Conservation (phyloP, 108 stramenopile species). For the Bacterosira constricta region DNA sequence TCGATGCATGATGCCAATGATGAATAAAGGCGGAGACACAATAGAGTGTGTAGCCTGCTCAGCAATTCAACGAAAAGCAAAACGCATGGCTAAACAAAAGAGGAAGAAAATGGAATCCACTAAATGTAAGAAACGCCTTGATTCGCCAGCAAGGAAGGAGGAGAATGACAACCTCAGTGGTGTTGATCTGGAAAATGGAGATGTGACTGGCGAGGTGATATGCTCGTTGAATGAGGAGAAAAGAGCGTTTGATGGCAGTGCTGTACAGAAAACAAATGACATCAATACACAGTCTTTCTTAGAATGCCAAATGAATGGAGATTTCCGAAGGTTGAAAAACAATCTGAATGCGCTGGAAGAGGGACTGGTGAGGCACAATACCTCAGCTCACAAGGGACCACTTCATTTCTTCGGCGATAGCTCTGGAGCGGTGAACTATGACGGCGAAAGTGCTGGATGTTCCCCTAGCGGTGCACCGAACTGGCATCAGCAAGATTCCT, state of each 20-base stretch:
- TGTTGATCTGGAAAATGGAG: too few relatives aligned
- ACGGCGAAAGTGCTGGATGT: too few relatives aligned
- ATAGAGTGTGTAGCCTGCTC: conserved; percentile 41
- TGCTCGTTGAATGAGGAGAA: too few relatives aligned
- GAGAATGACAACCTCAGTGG: not conserved
- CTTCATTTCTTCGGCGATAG: not conserved
- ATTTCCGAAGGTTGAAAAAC: not conserved
- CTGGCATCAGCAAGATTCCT: too few relatives aligned
- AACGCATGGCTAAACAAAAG: conserved; percentile 26
- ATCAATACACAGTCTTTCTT: too few relatives aligned
- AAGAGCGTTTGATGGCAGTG: too few relatives aligned
- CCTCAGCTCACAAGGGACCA: not conserved
- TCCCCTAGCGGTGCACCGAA: too few relatives aligned
- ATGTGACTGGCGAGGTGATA: too few relatives aligned
- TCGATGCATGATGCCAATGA: conserved; percentile 47
- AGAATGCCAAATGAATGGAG: too few relatives aligned
- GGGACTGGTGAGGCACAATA: not conserved
- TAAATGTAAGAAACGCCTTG: not conserved
- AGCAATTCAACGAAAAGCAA: conserved; percentile 29
- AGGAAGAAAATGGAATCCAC: conserved; percentile 14
- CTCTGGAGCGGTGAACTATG: too few relatives aligned
- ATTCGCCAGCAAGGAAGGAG: too few relatives aligned
- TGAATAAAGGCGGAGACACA: conserved; percentile 2
- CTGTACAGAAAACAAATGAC: too few relatives aligned
- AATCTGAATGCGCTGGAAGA: not conserved